Percentiles rank a stretch among this genome's conserved stretches.
Evolutionary conservation across 2,329 filamentous ascomycete species (phyloP).

Genomic region (Cytospora piceae): DNA sequence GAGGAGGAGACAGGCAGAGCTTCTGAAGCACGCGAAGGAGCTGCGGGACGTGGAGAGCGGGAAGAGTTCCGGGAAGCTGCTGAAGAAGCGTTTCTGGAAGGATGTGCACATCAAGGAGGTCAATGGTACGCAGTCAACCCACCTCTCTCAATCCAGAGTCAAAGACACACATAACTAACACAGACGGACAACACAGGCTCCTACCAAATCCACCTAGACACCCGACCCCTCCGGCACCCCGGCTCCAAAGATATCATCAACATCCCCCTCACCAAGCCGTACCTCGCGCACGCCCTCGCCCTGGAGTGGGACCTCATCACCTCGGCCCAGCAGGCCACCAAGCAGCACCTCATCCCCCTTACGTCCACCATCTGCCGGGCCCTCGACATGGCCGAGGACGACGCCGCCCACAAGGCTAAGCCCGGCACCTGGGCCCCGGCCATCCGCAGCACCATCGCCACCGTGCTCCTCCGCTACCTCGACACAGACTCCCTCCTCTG

Average conservation of each 20-base stretch:
- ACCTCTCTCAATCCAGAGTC: not conserved
- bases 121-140: conserved; percentile 54
- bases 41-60: conserved; percentile 41
- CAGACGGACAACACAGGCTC: conserved; percentile 39
- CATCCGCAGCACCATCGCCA: conserved; percentile 66
- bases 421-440: conserved; percentile 36
- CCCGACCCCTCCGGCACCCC: conserved; percentile 76
- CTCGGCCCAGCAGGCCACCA: conserved; percentile 80
- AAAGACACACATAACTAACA: conserved; percentile 14
- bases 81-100: conserved; percentile 85
- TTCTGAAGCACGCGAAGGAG: conserved; percentile 55
- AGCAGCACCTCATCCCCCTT: conserved; percentile 85
- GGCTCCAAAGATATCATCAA: conserved; percentile 71
- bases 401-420: conserved; percentile 50
- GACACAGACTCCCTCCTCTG: conserved; percentile 92
- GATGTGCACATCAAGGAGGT: conserved; percentile 73
- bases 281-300: conserved; percentile 83
- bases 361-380: conserved; percentile 85
- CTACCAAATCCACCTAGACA: conserved; percentile 74
- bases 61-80: conserved; percentile 30
- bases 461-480: conserved; percentile 79
- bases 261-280: conserved; percentile 74
- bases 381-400: conserved; percentile 75
- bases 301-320: conserved; percentile 90
- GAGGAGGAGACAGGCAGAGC: conserved; percentile 57